A percentile compares a stretch with the other conserved stretches of the same genome.
These are phyloP conservation scores for Alectoria sarmentosa DNA, from an alignment of 495 filamentous ascomycete genomes.

Conservation along the genomic window DNA sequence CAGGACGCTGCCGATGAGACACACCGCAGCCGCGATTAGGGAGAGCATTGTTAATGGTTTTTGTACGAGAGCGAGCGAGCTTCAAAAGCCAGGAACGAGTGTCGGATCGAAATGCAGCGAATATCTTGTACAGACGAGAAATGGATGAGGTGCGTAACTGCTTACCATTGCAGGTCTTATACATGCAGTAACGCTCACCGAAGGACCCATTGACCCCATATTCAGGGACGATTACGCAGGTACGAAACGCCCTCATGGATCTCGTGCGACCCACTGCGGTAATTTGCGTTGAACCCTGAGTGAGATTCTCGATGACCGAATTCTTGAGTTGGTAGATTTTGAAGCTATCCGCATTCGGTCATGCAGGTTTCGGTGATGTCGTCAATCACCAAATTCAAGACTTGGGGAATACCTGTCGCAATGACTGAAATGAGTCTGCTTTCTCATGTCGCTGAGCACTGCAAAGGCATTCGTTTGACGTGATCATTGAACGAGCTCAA, in stretches of 20 bases:
- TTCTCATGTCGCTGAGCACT: not conserved
- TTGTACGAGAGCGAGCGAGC: no score
- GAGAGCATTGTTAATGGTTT: not conserved
- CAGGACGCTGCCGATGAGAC: conserved; percentile 7
- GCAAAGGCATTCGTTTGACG: not conserved
- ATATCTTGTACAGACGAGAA: not conserved
- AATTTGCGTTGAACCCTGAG: not conserved
- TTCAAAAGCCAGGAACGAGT: not conserved
- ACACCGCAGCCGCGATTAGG: conserved; percentile 6
- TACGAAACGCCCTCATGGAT: not conserved
- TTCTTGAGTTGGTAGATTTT: not conserved
- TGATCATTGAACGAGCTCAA: not conserved
- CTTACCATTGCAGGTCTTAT: not conserved
- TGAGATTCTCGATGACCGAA: not conserved
- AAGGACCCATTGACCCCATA: not conserved
- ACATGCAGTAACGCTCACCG: not conserved
- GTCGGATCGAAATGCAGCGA: not conserved
- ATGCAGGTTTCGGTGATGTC: conserved; percentile 13
- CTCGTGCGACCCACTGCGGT: not conserved
- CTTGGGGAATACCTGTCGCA: not conserved
- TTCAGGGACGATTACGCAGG: not conserved
- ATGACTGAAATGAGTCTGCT: not conserved
- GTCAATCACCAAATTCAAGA: not conserved
- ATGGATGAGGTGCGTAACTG: not conserved
- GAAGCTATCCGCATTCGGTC: conserved; percentile 8